Conservation (phyloP, 768 basidiomycete species). For the Xerocomus spinulosus region DNA sequence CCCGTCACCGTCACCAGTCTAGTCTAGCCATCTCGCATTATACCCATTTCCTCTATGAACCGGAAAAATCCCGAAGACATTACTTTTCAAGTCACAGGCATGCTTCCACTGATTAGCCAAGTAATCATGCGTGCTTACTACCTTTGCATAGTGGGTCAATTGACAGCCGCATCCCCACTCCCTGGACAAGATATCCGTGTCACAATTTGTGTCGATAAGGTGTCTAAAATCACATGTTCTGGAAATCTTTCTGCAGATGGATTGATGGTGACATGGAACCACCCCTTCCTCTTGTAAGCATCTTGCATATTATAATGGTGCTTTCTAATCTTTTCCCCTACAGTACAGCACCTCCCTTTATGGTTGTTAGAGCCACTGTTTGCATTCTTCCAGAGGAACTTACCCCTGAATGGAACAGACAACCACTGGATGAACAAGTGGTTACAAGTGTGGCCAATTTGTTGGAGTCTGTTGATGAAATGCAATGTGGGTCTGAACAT, state of each 20-base stretch:
- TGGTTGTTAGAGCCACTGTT: background rate
- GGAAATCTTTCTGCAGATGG: background rate
- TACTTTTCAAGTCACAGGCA: background rate
- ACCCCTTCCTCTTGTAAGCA: slow-evolving; percentile 1
- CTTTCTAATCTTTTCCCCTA: background rate
- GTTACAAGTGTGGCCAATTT: background rate
- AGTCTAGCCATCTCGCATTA: background rate
- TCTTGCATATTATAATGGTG: background rate
- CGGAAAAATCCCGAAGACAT: background rate
- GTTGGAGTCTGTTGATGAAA: background rate
- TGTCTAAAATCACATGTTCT: slow-evolving; percentile 1
- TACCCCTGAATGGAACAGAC: background rate
- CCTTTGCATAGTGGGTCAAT: background rate
- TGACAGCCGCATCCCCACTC: background rate
- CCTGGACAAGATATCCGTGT: background rate
- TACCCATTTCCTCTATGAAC: background rate
- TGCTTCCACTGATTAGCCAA: background rate
- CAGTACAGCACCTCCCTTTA: background rate
- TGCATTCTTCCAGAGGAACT: background rate
- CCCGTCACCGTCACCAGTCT: background rate
- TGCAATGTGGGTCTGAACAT: background rate
- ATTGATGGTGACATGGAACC: background rate
- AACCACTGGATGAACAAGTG: background rate
- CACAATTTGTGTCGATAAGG: background rate
- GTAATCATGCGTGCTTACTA: background rate